Percentiles rank a stretch among this genome's conserved stretches.
Evolutionary conservation across 108 stramenopile genomes (phyloP).

Genomic region (Mediolabrus comicus): DNA sequence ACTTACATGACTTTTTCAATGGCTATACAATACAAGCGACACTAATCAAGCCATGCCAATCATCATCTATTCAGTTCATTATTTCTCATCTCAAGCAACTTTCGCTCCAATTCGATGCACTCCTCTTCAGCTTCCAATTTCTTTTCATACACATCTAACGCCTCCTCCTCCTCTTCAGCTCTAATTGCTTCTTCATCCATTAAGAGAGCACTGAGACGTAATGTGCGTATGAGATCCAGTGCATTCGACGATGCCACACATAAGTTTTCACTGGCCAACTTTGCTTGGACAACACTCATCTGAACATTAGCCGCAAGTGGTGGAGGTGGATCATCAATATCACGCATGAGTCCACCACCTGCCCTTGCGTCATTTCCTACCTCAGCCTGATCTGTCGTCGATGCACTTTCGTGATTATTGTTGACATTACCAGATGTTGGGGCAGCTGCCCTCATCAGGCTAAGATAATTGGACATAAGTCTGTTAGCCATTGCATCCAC

Average conservation of each 20-base stretch:
- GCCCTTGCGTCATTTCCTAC: constrained; percentile 41
- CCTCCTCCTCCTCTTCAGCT: constrained; percentile 76
- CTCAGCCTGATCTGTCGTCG: constrained; percentile 1
- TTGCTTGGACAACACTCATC: constrained; percentile 59
- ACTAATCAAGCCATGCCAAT: neutral
- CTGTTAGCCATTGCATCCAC: constrained; percentile 87
- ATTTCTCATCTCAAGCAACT: constrained; percentile 61
- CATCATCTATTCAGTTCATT: constrained; percentile 12
- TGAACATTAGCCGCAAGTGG: constrained; percentile 70
- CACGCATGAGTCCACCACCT: constrained; percentile 75
- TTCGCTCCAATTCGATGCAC: constrained; percentile 58
- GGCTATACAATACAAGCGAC: too few species aligned
- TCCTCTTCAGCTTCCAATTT: constrained; percentile 54
- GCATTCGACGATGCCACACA: constrained; percentile 73
- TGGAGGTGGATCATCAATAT: constrained; percentile 75
- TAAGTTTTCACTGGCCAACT: constrained; percentile 77
- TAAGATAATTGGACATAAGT: constrained; percentile 77
- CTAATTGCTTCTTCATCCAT: constrained; percentile 82
- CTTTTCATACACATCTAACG: constrained; percentile 44
- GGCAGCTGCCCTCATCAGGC: constrained; percentile 70
- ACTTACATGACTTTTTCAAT: too few species aligned
- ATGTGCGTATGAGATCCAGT: constrained; percentile 79
- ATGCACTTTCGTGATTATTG: constrained; percentile 22
- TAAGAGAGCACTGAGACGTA: constrained; percentile 66
- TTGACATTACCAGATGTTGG: constrained; percentile 37